phyloP scores from a whole-genome alignment of 2,329 filamentous ascomycete genomes.

The Sporothrix protearum region DNA sequence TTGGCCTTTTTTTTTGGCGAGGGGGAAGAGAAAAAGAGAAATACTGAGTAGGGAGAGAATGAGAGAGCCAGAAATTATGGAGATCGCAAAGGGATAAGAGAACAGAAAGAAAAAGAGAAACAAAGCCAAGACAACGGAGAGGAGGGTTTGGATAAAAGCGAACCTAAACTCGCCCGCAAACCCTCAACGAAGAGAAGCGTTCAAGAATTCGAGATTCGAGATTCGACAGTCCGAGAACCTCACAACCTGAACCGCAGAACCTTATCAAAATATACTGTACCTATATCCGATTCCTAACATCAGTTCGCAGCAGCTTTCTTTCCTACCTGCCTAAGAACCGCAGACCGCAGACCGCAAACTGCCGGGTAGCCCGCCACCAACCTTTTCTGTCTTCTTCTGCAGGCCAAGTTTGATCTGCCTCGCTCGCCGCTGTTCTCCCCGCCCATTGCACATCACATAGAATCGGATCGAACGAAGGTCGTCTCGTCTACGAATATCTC shows the following conservation, averaged over 20 bases:
- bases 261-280: background rate
- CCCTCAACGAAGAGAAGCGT: slow-evolving; percentile 16
- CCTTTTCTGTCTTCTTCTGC: background rate
- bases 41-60: background rate
- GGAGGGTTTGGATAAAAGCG: slow-evolving; percentile 14
- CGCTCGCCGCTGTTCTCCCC: background rate
- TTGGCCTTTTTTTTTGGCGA: slow-evolving; percentile 2
- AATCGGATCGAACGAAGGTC: background rate
- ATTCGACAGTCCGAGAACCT: background rate
- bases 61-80: slow-evolving; percentile 2
- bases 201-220: slow-evolving; percentile 8
- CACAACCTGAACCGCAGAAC: background rate
- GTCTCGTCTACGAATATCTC: background rate
- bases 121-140: background rate
- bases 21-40: background rate
- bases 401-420: slow-evolving; percentile 19
- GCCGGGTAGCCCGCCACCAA: background rate
- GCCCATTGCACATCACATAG: background rate
- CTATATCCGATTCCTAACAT: slow-evolving; percentile 18
- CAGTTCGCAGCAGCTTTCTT: slow-evolving; percentile 13
- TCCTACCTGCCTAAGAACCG: slow-evolving; percentile 4
- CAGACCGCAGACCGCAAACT: slow-evolving; percentile 19
- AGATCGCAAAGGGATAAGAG: background rate
- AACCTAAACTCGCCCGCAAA: slow-evolving; percentile 6
- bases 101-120: background rate